phyloP scores from a whole-genome alignment of 1,284 basidiomycete genomes.

The Ustanciosporium gigantosporum region DNA sequence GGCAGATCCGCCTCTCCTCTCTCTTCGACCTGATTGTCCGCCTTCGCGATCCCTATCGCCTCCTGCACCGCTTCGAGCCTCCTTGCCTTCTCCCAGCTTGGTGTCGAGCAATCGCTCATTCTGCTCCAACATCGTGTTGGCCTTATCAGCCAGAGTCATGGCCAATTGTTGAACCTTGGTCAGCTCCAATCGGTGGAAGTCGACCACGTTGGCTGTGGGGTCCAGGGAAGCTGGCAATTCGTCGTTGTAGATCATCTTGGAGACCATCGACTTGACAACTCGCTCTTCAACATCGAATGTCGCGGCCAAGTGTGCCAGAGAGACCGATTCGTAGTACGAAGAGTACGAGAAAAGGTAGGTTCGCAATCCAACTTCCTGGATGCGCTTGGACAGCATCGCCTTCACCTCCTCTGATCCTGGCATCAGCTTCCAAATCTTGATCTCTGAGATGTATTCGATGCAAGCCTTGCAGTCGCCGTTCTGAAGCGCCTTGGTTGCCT shows the following conservation, averaged over 20 bases:
- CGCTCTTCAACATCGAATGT: constrained; percentile 83
- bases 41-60: constrained; percentile 41
- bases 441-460: constrained; percentile 85
- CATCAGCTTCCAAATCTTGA: constrained; percentile 98
- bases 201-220: constrained; percentile 78
- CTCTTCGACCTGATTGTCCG: constrained; percentile 37
- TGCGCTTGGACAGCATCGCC: constrained; percentile 92
- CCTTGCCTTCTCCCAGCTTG: constrained; percentile 71
- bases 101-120: constrained; percentile 92
- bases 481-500: constrained; percentile 94
- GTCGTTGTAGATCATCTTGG: constrained; percentile 99
- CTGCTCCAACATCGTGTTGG: constrained; percentile 84
- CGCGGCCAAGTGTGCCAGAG: constrained; percentile 79
- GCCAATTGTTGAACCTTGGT: constrained; percentile 63
- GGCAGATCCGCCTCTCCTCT: constrained; percentile 48
- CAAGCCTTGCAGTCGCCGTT: constrained; percentile 96
- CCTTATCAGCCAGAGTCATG: constrained; percentile 76
- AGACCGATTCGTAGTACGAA: constrained; percentile 87
- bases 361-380: constrained; percentile 94
- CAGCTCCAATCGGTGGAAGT: constrained; percentile 85
- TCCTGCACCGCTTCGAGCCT: constrained; percentile 24
- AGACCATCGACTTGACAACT: constrained; percentile 86
- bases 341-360: constrained; percentile 99
- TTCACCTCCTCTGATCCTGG: constrained; percentile 83
- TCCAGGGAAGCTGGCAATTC: constrained; percentile 92